These are phyloP conservation scores for Theobroma grandiflorum DNA, from an alignment of 441 rosid genomes.

Conservation along the genomic window DNA sequence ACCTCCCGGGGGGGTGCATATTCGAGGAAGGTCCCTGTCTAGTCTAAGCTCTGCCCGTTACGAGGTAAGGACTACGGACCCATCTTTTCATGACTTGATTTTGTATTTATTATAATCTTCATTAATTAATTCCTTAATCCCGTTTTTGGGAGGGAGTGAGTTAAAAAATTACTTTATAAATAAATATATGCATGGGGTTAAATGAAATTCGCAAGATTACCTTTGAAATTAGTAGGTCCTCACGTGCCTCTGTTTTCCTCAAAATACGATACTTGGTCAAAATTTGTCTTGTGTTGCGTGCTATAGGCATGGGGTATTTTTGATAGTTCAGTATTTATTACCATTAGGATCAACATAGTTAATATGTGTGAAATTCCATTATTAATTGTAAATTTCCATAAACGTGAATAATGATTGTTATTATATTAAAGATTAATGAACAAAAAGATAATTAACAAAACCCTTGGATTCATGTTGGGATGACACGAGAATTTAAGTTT, in stretches of 20 bases:
- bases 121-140: neutral
- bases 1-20: constrained; percentile 10
- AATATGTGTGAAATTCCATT: too few relatives aligned
- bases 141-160: neutral
- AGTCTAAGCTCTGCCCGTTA: neutral
- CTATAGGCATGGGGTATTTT: neutral
- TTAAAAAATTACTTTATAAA: neutral
- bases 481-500: too few relatives aligned
- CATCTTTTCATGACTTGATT: neutral
- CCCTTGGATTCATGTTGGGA: too few relatives aligned
- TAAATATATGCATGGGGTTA: neutral
- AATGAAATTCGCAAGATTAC: neutral
- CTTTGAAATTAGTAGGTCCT: neutral
- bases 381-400: too few relatives aligned
- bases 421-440: too few relatives aligned
- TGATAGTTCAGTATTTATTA: too few relatives aligned
- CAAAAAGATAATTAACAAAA: too few relatives aligned
- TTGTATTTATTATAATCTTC: neutral
- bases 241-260: neutral
- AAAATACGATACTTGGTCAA: neutral
- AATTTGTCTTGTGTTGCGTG: neutral
- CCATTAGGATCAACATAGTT: too few relatives aligned
- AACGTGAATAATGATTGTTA: too few relatives aligned
- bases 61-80: neutral
- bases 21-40: constrained; percentile 17